A percentile compares a stretch with the other conserved stretches of the same genome.
phyloP scores from a whole-genome alignment of 805 yeast species.

The Candida boleticola region DNA sequence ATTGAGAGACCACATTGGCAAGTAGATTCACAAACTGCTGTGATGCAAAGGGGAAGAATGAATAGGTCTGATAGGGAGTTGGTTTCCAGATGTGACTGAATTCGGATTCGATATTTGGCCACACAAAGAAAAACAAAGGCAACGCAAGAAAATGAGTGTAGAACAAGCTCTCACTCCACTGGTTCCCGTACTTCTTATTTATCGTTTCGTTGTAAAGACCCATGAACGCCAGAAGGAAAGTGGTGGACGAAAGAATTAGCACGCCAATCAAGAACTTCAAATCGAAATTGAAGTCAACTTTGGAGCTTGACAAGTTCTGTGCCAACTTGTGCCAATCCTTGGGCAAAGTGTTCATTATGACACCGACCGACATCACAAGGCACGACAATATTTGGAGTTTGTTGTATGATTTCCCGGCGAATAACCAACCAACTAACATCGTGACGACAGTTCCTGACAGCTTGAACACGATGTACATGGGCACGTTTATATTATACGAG shows the following conservation, averaged over 20 bases:
- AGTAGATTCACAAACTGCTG: constrained; percentile 13
- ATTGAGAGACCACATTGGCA: constrained; percentile 21
- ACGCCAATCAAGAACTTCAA: constrained; percentile 32
- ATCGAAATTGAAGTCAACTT: constrained; percentile 3
- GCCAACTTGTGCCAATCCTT: too few relatives aligned
- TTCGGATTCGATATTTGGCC: constrained; percentile 17
- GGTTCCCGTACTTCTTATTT: constrained; percentile 47
- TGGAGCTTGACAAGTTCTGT: background rate
- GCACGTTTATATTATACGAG: constrained; percentile 56
- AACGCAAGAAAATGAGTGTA: constrained; percentile 56
- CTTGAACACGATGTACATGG: constrained; percentile 64
- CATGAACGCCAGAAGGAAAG: constrained; percentile 53
- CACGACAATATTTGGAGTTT: constrained; percentile 49
- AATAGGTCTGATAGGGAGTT: background rate
- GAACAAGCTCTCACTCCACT: constrained; percentile 67
- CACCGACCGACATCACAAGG: constrained; percentile 52
- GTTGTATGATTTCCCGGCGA: constrained; percentile 43
- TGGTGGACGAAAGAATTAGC: constrained; percentile 42
- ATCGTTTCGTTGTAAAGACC: constrained; percentile 58
- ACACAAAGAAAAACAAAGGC: constrained; percentile 48
- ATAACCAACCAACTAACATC: constrained; percentile 53
- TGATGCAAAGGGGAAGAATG: constrained; percentile 8
- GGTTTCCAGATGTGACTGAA: constrained; percentile 8
- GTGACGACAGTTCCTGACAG: constrained; percentile 64
- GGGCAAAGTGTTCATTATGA: constrained; percentile 38